Evolutionary conservation across 139 green algal species (phyloP), one percentile per base, ranked within the genome.

Genomic region (Picochlorum sp.): DNA sequence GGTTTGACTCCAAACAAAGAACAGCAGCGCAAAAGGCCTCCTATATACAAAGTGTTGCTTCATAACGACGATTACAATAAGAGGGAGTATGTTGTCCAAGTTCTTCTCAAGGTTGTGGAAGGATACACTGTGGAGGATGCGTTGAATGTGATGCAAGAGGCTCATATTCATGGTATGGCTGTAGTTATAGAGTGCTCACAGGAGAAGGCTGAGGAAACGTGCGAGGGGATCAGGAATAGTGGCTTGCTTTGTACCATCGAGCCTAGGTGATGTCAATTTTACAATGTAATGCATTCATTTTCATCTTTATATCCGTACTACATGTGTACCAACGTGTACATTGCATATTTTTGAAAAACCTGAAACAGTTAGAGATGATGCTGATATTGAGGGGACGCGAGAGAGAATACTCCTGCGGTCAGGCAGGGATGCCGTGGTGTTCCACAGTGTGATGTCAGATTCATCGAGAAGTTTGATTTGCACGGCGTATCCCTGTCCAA

Each of bases 31-130:
- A 61, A 51, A 1, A 77, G 74, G 64, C 83, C 88, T 4, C 86
- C 85, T 0, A 83, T 74, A 24, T 95, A 91, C 74, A 78, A 86
- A 46, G 86, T 95, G 4, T 75, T 94, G 73, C 80, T 93, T 30
- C 89, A 96, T 75, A 96, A 96, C 60, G 90, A 96, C 77, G 86
- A 89, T 72, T 84, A 89, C 72, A 97, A 97, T 72, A 77, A 81
- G 38, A 73, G 90, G 4, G 90, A 97, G 73, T 96, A 96, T 57
- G 90, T 97, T 0, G 90, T 97, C 0, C 85, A 89, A 61, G 84
- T 95, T 6, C 69, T 95, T 47, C 72, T 97, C 6, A 97, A 97
- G 72, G 76, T 89, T 2, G 74, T 91, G 3, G 66, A 84, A 30
- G 80, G 79, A 14, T 69, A 95, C 21, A 91, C 84, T 4, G 69